Conservation (phyloP, 1,139 yeast genomes). For the Waltiozyma sp. region DNA sequence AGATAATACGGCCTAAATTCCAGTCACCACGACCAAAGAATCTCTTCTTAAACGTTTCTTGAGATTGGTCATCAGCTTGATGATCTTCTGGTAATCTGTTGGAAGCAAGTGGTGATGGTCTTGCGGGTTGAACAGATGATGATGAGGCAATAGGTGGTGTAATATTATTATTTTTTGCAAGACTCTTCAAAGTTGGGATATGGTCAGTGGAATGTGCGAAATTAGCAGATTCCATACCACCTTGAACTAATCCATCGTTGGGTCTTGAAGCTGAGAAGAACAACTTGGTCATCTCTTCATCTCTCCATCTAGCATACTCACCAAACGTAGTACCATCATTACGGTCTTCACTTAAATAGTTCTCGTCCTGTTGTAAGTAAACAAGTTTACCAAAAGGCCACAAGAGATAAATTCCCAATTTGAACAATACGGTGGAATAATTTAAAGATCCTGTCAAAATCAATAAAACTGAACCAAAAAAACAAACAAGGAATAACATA, state of each 20-base stretch:
- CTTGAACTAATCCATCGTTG: background rate
- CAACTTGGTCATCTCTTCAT: conserved; percentile 40
- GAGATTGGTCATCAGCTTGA: conserved; percentile 17
- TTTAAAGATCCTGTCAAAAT: conserved; percentile 38
- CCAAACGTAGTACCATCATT: conserved; percentile 78
- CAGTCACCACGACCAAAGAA: conserved; percentile 90
- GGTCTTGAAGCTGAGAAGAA: conserved; percentile 23
- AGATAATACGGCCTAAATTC: conserved; percentile 74
- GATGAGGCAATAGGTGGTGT: background rate
- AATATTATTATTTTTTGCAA: background rate
- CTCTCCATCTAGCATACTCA: conserved; percentile 86
- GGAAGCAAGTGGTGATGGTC: background rate
- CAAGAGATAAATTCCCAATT: conserved; percentile 59
- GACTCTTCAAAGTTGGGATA: background rate
- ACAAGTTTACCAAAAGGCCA: conserved; percentile 90
- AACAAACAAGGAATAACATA: conserved; percentile 41
- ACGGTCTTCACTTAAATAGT: conserved; percentile 77
- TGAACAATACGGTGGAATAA: conserved; percentile 53
- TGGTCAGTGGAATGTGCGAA: background rate
- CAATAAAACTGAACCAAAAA: conserved; percentile 32
- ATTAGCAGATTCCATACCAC: too few species aligned
- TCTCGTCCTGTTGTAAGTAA: conserved; percentile 63
- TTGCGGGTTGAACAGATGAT: too few species aligned
- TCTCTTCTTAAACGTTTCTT: conserved; percentile 38
- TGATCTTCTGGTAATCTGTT: too few species aligned